Conservation (phyloP, 768 basidiomycete genomes). For the Trametes gibbosa region DNA sequence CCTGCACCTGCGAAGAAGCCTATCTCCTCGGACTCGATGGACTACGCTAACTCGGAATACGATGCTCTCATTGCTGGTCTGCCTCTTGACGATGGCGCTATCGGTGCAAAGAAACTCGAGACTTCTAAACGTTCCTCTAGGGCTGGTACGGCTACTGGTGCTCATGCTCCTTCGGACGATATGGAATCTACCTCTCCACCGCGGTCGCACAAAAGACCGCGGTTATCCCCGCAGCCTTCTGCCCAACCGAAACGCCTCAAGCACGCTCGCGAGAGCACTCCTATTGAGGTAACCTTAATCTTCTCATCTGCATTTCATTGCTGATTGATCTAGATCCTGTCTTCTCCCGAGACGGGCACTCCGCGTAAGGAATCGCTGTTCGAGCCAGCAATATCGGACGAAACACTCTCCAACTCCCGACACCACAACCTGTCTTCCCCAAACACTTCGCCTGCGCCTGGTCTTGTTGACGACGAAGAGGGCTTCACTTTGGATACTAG, state of each 20-base stretch:
- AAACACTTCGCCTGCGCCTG: conserved; percentile 1
- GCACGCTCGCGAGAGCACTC: background rate
- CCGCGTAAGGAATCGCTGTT: background rate
- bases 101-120: background rate
- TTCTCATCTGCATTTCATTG: background rate
- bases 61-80: conserved; percentile 42
- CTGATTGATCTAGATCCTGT: background rate
- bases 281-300: conserved; percentile 1
- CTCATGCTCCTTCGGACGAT: background rate
- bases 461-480: conserved; percentile 22
- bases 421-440: background rate
- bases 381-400: background rate
- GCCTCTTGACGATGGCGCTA: conserved; percentile 2
- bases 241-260: background rate
- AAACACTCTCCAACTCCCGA: background rate
- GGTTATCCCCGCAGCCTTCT: background rate
- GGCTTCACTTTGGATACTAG: conserved; percentile 35
- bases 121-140: background rate
- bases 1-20: conserved; percentile 11
- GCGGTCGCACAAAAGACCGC: conserved; percentile 2
- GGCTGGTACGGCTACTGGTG: background rate
- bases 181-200: background rate
- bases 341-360: background rate
- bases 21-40: conserved; percentile 25
- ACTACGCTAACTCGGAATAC: conserved; percentile 43